Base-by-base conservation (phyloP, 495 filamentous ascomycete genomes). In the Penicillium coffeae region DNA sequence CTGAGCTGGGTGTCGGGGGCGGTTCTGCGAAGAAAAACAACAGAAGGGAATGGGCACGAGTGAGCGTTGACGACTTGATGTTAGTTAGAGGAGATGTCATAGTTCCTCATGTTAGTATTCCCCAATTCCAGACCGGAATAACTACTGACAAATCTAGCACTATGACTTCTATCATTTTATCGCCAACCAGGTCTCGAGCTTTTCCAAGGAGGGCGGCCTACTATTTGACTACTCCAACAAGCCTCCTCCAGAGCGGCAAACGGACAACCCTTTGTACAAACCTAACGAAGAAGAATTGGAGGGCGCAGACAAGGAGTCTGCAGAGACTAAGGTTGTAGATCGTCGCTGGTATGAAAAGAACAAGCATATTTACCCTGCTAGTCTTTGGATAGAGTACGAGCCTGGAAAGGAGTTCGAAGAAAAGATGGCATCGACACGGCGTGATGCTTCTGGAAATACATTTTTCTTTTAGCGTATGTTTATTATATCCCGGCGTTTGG, bases 151-250 rank as follows among this genome's bases (percentile, higher is more conserved):
- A 3, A 19, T 53, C 13, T 58, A 95, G 90, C 93, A 98, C 66
- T 96, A 93, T 59, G 90, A 96, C 45, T 87, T 97, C 60, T 91
- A 97, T 63, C 90, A 93, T 71, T 96, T 97, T 68, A 88, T 96
- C 58, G 86, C 91, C 62, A 96, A 97, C 74, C 81, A 84, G 49
- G 83, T 90, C 0, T 87, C 87, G 19, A 82, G 70, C 30, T 82
- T 83, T 49, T 79, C 79, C 2, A 77, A 78, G 8, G 19, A 55
- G 18, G 71, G 69, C 18, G 71, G 68, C 6, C 49, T 74, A 1
- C 66, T 98, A 10, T 97, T 98, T 66, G 78, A 90, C 55, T 96
- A 91, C 62, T 83, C 85, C 30, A 56, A 82, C 46, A 68, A 85
- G 45, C 77, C 75, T 16, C 65, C 79, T 0, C 46, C 60, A 19